Evolutionary conservation across 1,284 basidiomycete species (phyloP).

Genomic region (Sanghuangporus sanghuang): DNA sequence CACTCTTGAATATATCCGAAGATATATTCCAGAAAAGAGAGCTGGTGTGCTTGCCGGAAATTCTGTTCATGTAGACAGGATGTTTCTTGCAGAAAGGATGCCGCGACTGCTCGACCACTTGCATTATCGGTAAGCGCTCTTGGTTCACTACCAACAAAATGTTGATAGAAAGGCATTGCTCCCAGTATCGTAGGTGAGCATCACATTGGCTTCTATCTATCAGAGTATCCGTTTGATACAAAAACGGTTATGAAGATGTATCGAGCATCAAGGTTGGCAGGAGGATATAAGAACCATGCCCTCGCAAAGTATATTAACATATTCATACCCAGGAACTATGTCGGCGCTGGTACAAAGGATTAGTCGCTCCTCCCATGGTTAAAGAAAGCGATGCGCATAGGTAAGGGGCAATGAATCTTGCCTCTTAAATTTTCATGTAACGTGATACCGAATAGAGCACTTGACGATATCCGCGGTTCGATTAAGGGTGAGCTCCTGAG

Average conservation of each 20-base stretch:
- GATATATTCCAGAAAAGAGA: conserved; percentile 60
- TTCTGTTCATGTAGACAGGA: conserved; percentile 74
- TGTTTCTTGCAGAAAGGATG: conserved; percentile 72
- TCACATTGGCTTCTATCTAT: background rate
- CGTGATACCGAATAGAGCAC: conserved; percentile 43
- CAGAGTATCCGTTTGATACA: background rate
- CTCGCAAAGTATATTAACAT: background rate
- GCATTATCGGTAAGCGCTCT: conserved; percentile 61
- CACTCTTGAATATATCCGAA: conserved; percentile 66
- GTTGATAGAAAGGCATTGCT: background rate
- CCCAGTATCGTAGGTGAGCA: conserved; percentile 48
- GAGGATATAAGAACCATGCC: background rate
- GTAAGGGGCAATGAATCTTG: conserved; percentile 28
- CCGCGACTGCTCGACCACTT: conserved; percentile 69
- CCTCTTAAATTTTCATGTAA: background rate
- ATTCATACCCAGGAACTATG: conserved; percentile 52
- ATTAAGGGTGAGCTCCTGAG: conserved; percentile 49
- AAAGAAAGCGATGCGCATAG: conserved; percentile 42
- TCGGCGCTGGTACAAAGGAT: conserved; percentile 63
- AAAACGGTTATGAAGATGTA: conserved; percentile 46
- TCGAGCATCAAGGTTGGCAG: conserved; percentile 68
- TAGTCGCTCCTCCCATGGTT: conserved; percentile 24
- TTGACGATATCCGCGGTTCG: conserved; percentile 72
- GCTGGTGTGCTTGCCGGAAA: conserved; percentile 73
- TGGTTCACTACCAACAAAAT: background rate